Conservation (phyloP, 2,329 filamentous ascomycete species). For the Colletotrichum musicola region DNA sequence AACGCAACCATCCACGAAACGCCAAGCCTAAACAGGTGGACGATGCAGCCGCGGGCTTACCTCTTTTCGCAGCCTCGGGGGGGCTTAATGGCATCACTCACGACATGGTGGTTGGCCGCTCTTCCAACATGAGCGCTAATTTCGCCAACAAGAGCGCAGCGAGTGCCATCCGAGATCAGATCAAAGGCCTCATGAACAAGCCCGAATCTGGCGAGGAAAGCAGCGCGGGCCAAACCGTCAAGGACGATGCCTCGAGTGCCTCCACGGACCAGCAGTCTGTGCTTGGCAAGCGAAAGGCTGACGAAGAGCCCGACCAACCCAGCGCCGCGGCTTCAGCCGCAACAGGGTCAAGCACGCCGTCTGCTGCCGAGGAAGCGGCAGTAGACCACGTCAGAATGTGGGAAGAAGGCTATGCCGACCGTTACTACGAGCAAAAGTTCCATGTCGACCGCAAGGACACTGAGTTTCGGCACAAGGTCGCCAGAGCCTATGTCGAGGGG, state of each 20-base stretch:
- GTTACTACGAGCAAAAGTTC: conserved; percentile 98
- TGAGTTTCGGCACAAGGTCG: conserved; percentile 90
- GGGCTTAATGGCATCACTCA: conserved; percentile 76
- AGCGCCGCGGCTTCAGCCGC: conserved; percentile 71
- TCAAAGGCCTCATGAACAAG: conserved; percentile 65
- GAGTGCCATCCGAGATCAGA: conserved; percentile 84
- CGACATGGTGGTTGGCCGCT: conserved; percentile 77
- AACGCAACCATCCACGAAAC: conserved; percentile 49
- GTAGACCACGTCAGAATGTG: conserved; percentile 89
- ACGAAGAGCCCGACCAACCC: conserved; percentile 73
- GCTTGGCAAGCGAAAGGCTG: conserved; percentile 81
- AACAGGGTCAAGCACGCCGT: conserved; percentile 61
- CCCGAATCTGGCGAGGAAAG: conserved; percentile 26
- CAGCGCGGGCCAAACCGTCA: conserved; percentile 41
- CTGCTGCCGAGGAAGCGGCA: conserved; percentile 71
- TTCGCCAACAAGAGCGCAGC: conserved; percentile 95
- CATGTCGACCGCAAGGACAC: conserved; percentile 83
- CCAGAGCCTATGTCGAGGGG: conserved; percentile 91
- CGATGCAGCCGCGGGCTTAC: conserved; percentile 40
- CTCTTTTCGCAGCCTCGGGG: conserved; percentile 48
- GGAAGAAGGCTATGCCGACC: conserved; percentile 94
- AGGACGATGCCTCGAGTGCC: conserved; percentile 31
- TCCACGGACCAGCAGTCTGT: conserved; percentile 58
- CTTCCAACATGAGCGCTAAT: conserved; percentile 67
- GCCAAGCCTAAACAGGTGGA: conserved; percentile 39